Conservation (phyloP, 208 protist species). For the Angomonas desouzai region DNA sequence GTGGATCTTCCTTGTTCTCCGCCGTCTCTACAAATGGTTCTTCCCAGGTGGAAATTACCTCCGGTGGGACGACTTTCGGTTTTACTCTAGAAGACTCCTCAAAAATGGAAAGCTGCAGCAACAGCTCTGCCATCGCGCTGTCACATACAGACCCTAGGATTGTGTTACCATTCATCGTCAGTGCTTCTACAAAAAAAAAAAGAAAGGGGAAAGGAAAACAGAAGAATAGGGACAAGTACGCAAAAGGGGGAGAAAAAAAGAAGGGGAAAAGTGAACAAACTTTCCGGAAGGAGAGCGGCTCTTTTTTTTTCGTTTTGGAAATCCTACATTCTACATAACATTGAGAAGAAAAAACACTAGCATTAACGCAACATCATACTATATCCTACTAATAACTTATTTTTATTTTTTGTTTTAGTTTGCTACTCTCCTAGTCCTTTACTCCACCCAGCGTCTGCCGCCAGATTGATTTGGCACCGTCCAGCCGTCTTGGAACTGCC, state of each 20-base stretch:
- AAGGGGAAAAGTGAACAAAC: neutral
- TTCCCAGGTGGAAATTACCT: neutral
- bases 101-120: neutral
- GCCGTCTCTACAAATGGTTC: neutral
- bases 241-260: neutral
- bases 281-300: neutral
- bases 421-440: constrained; percentile 10
- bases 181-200: neutral
- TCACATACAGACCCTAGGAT: neutral
- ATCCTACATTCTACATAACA: constrained; percentile 11
- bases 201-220: constrained; percentile 9
- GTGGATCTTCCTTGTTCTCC: neutral
- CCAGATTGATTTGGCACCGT: constrained; percentile 87
- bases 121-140: neutral
- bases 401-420: neutral
- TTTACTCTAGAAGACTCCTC: neutral
- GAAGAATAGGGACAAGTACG: constrained; percentile 16
- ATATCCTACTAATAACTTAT: no score
- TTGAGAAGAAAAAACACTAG: constrained; percentile 17
- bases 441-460: constrained; percentile 69
- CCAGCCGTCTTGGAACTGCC: constrained; percentile 89
- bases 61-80: neutral
- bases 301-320: neutral
- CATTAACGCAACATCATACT: neutral
- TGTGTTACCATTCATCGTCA: neutral